Evolutionary conservation across 805 yeast genomes (phyloP), one percentile per base, ranked within the genome.

Genomic region (Kodamaea kakaduensis): DNA sequence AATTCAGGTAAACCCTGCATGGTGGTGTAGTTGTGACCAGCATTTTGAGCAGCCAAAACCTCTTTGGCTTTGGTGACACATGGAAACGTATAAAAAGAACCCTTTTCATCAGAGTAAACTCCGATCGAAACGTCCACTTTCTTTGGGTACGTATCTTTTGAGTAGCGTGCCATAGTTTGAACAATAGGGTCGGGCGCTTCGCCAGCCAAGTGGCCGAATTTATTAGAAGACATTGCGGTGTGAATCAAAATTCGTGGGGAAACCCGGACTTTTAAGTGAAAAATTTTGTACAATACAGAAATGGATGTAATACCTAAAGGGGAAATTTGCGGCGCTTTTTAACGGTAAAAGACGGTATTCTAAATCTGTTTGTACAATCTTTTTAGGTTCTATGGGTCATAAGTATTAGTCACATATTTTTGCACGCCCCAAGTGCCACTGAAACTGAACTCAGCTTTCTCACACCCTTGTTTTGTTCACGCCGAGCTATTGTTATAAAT

Each of bases 81-180:
- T 10, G 71, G 71, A 42, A 67, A 64, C 7, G 58, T 50, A 45
- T 55, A 62, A n/a, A 52, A 44, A 20, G 50, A 48, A 2, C 70
- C 71, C 12, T 51, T 48, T 34, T 59, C 69, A 20, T 62, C 59
- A 36, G 66, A 66, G 51, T 67, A 68, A n/a, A 69, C 73, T 9
- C 74, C 74, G 19, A 68, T 67, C 20, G 66, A 52, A 14, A 67
- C 64, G 40, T 68, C 72, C 18, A 67, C 54, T 44, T 67, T 66
- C 21, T 48, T 26, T 10, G 66, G 59, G 32, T 42, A 25, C 12
- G 50, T 34, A 47, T 68, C 73, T 19, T 37, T 17, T 15, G 34
- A 38, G 41, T 41, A 57, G 16, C 36, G 37, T 5, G 37, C 31
- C 47, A 51, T 44, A 13, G 52, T 48, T 23, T 47, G 42, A 17